A percentile compares a stretch with the other conserved stretches of the same genome.
phyloP scores from a whole-genome alignment of 345 rosid genomes.

The Raphanus sativus region DNA sequence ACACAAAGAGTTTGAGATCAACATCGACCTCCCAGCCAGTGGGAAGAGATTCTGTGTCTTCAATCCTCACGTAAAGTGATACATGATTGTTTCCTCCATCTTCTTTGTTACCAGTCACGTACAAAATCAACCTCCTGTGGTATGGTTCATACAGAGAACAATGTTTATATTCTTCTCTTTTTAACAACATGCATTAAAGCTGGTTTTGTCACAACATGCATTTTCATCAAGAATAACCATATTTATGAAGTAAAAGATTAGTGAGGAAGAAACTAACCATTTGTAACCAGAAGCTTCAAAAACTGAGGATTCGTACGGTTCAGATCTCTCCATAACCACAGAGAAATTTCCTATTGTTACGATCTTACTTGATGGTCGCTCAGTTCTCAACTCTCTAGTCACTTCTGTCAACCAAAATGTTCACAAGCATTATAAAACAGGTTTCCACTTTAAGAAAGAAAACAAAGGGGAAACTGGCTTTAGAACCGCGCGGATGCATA shows the following conservation, averaged over 20 bases:
- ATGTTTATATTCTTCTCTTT: background rate
- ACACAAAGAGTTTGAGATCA: constrained; percentile 36
- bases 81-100: constrained; percentile 26
- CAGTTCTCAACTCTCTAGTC: constrained; percentile 12
- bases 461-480: background rate
- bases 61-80: constrained; percentile 42
- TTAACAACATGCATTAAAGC: background rate
- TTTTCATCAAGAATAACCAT: background rate
- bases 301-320: constrained; percentile 36
- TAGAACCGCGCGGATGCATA: background rate
- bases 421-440: background rate
- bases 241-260: background rate
- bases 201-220: background rate
- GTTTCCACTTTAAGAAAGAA: background rate
- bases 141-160: background rate
- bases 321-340: background rate
- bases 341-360: constrained; percentile 42
- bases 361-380: constrained; percentile 38
- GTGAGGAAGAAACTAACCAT: constrained; percentile 32
- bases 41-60: constrained; percentile 18
- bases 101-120: constrained; percentile 36
- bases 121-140: constrained; percentile 40
- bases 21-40: constrained; percentile 37
- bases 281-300: constrained; percentile 43
- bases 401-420: constrained; percentile 9